Base-by-base conservation (phyloP, 2,329 filamentous ascomycete species). In the Aureobasidium sp. region DNA sequence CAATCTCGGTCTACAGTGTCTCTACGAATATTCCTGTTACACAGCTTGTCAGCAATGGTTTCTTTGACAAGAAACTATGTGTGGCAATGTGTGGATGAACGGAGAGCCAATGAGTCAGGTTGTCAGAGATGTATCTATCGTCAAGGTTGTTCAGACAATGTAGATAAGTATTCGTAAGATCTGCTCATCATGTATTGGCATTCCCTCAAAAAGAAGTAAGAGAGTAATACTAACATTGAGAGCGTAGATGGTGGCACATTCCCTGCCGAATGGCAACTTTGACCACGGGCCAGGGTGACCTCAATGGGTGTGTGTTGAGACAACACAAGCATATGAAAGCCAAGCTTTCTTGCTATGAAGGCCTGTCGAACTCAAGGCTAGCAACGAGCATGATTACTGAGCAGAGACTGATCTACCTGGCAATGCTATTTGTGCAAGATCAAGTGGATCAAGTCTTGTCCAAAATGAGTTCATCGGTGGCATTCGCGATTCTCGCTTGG, bases 121-220 rank as follows among this genome's bases (percentile, higher is more conserved):
- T 90, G 87, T 93, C 87, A 93, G 88, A 91, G 85, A 84, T 56
- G 52, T 42, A 9, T 83, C 81, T 27, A 48, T 74, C 81, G 83
- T 94, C 91, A 86, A 92, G 83, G 75, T 52, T 79, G 78, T 88
- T 96, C 93, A 92, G 93, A 89, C 91, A 97, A 97, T 97, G 93
- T 97, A 97, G 93, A 97, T 97, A 97, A 97, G 92, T 92, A 90
- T 94, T 95, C 83, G 76, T 36, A 81, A 80, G 77, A 63, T 76
- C 77, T 83, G 77, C 76, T 96, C 92, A 97, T 97, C 93, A 91
- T 88, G 72, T 81, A 62, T 47, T 56, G 47, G 36, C 82, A 81
- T 73, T 70, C 58, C 39, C 65, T 51, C 53, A 64, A 31, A 37
- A 44, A 45, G 41, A 66, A 64, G 63, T 65, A 47, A 61, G 15